Evolutionary conservation across 208 protist species (phyloP).

Genomic region (Vickermania spadyakhi): DNA sequence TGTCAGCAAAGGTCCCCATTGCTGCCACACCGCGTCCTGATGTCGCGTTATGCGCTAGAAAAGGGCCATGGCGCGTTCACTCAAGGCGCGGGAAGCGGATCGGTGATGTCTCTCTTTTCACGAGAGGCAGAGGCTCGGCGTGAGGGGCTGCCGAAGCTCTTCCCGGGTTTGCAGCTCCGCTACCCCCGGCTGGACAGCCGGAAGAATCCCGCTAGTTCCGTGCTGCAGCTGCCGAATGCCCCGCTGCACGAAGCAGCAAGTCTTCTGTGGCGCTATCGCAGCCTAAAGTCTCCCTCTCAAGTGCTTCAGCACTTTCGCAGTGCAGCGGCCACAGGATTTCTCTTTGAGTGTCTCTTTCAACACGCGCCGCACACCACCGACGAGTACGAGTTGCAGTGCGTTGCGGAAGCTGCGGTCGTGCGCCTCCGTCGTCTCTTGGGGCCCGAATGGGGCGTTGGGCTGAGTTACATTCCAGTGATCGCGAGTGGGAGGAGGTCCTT

Average conservation of each 20-base stretch:
- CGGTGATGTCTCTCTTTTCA: not conserved
- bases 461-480: slow-evolving; percentile 44
- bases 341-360: not conserved
- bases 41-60: not conserved
- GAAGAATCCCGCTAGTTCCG: too few relatives aligned
- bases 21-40: not conserved
- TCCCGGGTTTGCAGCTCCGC: not conserved
- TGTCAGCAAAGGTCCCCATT: slow-evolving; percentile 4
- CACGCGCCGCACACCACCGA: not conserved
- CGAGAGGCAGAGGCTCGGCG: not conserved
- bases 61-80: not conserved
- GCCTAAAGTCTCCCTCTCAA: not conserved
- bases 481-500: slow-evolving; percentile 24
- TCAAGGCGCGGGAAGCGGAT: not conserved
- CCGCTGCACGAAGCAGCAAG: not conserved
- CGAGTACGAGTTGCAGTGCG: not conserved
- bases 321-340: not conserved
- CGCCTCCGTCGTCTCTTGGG: slow-evolving; percentile 10
- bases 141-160: not conserved
- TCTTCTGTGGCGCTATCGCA: not conserved
- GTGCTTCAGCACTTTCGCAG: not conserved
- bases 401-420: slow-evolving; percentile 4
- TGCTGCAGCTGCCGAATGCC: not conserved
- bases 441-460: slow-evolving; percentile 7
- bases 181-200: not conserved